Evolutionary conservation across 371 early-diverging fungal genomes (phyloP).

Genomic region (Mortierella sp.): DNA sequence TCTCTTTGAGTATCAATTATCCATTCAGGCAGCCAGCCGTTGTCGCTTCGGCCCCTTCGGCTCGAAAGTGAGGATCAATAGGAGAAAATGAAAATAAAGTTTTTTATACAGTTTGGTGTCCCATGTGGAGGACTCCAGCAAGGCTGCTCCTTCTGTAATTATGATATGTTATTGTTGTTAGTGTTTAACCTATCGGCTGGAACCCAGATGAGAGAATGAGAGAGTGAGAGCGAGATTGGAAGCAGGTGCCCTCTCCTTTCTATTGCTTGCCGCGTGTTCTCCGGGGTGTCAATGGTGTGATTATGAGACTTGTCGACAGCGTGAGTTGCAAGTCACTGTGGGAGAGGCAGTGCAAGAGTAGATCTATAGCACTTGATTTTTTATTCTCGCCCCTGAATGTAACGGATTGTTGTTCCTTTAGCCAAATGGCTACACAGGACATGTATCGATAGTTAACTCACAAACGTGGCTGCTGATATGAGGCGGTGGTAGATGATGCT

Average conservation of each 20-base stretch:
- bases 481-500: neutral
- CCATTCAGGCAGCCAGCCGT: neutral
- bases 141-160: neutral
- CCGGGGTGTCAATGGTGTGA: neutral
- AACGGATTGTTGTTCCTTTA: neutral
- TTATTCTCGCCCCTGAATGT: neutral
- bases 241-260: neutral
- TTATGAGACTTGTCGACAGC: neutral
- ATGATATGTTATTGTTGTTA: neutral
- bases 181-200: conserved; percentile 3
- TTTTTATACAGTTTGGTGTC: neutral
- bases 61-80: neutral
- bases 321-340: neutral
- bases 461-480: neutral
- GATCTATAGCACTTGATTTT: neutral
- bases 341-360: neutral
- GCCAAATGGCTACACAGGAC: neutral
- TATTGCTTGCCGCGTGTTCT: neutral
- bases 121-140: conserved; percentile 3
- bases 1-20: neutral
- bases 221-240: neutral
- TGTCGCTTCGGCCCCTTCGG: conserved; percentile 10
- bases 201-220: neutral
- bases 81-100: neutral
- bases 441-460: neutral